phyloP scores from a whole-genome alignment of 176 grass and related monocot species.

The Poa pratensis region DNA sequence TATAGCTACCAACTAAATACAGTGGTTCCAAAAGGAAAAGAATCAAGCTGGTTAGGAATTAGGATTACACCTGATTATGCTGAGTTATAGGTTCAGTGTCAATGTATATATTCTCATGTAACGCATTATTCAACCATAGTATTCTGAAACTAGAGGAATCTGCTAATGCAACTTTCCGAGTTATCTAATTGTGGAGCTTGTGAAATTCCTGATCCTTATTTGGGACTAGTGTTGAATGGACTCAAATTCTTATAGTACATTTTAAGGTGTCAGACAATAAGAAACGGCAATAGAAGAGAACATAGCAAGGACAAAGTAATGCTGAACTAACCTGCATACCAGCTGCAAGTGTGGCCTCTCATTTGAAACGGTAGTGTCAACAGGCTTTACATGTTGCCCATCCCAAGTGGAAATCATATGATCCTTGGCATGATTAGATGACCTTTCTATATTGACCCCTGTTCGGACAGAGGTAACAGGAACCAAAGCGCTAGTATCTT shows the following conservation, averaged over 20 bases:
- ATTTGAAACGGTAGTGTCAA: conserved; percentile 47
- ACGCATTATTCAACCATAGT: neutral
- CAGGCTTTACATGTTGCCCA: conserved; percentile 37
- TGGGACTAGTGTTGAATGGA: conserved; percentile 16
- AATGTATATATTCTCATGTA: conserved; percentile 10
- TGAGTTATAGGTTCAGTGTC: neutral
- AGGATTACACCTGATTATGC: neutral
- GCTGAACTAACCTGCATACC: conserved; percentile 47
- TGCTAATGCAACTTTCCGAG: neutral
- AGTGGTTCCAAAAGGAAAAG: conserved; percentile 11
- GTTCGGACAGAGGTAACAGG: conserved; percentile 35
- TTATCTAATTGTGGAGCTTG: neutral
- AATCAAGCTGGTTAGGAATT: neutral
- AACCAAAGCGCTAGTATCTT: conserved; percentile 44
- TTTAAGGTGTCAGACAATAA: neutral
- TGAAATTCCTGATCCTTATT: neutral
- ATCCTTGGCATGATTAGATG: conserved; percentile 37
- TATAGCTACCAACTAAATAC: neutral
- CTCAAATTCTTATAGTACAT: neutral
- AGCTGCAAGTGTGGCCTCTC: conserved; percentile 36
- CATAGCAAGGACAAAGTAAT: conserved; percentile 21
- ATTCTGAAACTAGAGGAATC: conserved; percentile 12
- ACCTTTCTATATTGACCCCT: conserved; percentile 1
- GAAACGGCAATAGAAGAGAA: conserved; percentile 9
- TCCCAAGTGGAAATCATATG: conserved; percentile 1